These are phyloP conservation scores for Colletotrichum filicis DNA, from an alignment of 2,329 filamentous ascomycete species.

Conservation along the genomic window DNA sequence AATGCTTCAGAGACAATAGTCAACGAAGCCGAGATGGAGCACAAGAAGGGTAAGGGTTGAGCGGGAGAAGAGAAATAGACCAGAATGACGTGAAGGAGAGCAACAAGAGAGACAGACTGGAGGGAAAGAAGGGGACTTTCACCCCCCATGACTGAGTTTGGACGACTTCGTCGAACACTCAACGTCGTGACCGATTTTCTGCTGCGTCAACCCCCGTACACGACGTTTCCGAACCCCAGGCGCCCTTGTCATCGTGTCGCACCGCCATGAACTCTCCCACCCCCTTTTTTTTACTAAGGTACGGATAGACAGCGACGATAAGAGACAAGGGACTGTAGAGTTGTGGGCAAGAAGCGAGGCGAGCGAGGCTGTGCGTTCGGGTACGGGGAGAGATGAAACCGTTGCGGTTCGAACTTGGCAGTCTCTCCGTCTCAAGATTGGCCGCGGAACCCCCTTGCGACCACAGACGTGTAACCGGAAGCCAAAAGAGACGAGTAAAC, in stretches of 20 bases:
- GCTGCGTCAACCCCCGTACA: conserved; percentile 13
- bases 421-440: conserved; percentile 31
- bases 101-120: conserved; percentile 4
- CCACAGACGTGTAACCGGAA: conserved; percentile 30
- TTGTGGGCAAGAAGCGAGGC: conserved; percentile 2
- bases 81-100: conserved; percentile 15
- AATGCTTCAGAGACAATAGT: conserved; percentile 21
- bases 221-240: conserved; percentile 22
- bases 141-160: conserved; percentile 6
- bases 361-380: conserved; percentile 29
- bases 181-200: background rate
- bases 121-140: background rate
- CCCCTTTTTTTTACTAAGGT: background rate
- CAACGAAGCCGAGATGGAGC: conserved; percentile 29
- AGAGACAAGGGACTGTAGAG: background rate
- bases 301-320: background rate
- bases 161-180: conserved; percentile 17
- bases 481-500: conserved; percentile 12
- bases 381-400: conserved; percentile 26
- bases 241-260: conserved; percentile 16
- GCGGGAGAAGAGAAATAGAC: conserved; percentile 14
- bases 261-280: conserved; percentile 13
- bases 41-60: conserved; percentile 1
- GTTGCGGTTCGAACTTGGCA: conserved; percentile 35
- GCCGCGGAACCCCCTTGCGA: conserved; percentile 21